Evolutionary conservation across 306 rosid genomes (phyloP).

Genomic region (Dalbergia oliveri): DNA sequence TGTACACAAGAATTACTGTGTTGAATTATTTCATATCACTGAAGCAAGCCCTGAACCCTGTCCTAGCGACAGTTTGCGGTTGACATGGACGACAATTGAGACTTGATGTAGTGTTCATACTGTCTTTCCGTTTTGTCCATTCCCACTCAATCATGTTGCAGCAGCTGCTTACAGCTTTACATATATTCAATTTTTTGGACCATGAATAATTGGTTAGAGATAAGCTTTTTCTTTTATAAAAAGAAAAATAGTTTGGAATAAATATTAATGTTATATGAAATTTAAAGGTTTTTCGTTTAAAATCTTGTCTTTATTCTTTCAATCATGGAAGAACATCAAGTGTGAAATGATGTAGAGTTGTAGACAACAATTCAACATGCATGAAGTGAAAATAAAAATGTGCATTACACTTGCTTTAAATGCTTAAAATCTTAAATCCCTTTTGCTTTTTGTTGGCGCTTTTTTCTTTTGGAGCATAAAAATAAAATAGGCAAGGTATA

Average conservation of each 20-base stretch:
- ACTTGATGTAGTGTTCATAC: conserved; percentile 37
- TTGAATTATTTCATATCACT: conserved; percentile 32
- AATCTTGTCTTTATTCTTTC: background rate
- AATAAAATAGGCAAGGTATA: background rate
- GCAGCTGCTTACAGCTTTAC: background rate
- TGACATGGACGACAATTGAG: conserved; percentile 42
- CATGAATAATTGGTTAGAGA: background rate
- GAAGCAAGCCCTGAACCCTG: conserved; percentile 37
- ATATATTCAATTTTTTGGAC: background rate
- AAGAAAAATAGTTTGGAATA: background rate
- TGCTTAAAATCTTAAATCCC: background rate
- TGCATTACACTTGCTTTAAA: background rate
- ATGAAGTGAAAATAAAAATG: too few relatives aligned
- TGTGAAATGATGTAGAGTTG: background rate
- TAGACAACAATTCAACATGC: background rate
- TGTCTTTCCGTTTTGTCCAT: conserved; percentile 52
- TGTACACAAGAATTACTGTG: background rate
- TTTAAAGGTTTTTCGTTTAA: background rate
- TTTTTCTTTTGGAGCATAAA: background rate
- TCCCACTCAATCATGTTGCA: conserved; percentile 32
- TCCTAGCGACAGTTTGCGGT: conserved; percentile 22
- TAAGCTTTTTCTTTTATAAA: background rate
- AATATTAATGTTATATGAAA: background rate
- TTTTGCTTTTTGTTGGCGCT: background rate
- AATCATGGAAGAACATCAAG: conserved; percentile 7